Evolutionary conservation across 148 eudicot species (phyloP), one percentile per base, ranked within the genome.

Genomic region (Vaccinium darrowii): DNA sequence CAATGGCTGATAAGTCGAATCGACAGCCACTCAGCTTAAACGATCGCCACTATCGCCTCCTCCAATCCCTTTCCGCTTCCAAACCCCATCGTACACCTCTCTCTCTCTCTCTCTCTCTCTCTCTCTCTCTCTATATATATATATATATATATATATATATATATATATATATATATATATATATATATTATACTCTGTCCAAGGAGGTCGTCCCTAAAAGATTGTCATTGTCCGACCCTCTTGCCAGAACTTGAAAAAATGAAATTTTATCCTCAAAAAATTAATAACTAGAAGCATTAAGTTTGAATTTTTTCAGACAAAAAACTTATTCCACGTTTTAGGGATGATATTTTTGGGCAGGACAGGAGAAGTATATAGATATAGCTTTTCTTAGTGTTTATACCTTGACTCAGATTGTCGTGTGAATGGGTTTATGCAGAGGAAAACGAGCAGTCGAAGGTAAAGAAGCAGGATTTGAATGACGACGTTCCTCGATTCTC

Each of bases 1-100:
- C 62, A 74, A 86, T 86, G 90, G 90, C 91, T 56, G 86, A 86
- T 82, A 84, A 81, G 63, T 82, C 84, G 87, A 89, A 89, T 87
- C 80, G 87, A 82, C 76, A 84, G 69, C 89, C 93, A 6, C 36
- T 92, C 65, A 94, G 98, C 84, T 88, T 94, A 73, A 94, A 94
- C 86, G 88, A 94, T 43, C 93, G 91, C 75, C 94, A 92, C 86
- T 84, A 69, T 67, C 91, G 90, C 30, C 69, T 91, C 63, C 90
- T 92, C 63, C 83, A 71, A 39, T 88, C 84, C 80, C 86, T 88
- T 21, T 91, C 97, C 76, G 88, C 95, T 79, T 87, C 75, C 71
- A 43, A 60, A 62, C 49, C 52, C 78, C 88, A 50, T 76, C 83
- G 75, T 19, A 76, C 81, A 43, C 79, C 33, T 25, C 58, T 51